A percentile compares a stretch with the other conserved stretches of the same genome.
These are phyloP conservation scores for Eucalyptus sp. DNA, from an alignment of 345 rosid genomes.

Conservation along the genomic window DNA sequence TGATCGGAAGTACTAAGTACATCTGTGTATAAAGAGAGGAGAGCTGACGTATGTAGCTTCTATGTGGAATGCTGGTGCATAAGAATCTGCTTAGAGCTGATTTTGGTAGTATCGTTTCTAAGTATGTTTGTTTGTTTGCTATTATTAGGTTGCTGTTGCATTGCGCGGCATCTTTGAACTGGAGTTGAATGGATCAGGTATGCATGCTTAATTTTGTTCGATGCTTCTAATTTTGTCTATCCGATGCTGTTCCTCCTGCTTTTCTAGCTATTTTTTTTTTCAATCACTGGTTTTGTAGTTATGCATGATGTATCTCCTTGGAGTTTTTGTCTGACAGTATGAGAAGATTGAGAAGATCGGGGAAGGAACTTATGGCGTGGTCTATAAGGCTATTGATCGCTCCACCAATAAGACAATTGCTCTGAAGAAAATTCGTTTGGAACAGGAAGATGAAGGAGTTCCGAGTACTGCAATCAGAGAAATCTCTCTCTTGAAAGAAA, in stretches of 20 bases:
- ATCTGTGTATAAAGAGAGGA: not conserved
- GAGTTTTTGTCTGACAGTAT: constrained; percentile 28
- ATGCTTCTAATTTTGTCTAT: not conserved
- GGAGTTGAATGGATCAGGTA: not conserved
- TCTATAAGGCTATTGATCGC: constrained; percentile 83
- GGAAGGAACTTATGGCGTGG: constrained; percentile 94
- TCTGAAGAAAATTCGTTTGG: constrained; percentile 83
- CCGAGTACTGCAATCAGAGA: constrained; percentile 93
- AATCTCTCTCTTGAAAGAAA: constrained; percentile 82
- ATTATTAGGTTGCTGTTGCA: not conserved
- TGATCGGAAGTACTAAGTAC: not conserved
- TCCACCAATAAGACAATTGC: constrained; percentile 74
- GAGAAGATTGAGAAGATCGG: constrained; percentile 96
- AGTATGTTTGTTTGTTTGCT: not conserved
- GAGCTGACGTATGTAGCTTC: not conserved
- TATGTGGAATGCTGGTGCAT: not conserved
- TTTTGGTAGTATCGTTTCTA: not conserved
- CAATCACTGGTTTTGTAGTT: not conserved
- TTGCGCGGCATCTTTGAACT: not conserved
- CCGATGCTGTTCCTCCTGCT: not conserved
- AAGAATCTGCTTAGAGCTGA: not conserved
- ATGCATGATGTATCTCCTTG: not conserved
- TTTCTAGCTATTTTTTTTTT: not conserved
- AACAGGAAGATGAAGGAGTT: constrained; percentile 94
- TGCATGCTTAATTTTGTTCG: not conserved